Base-by-base conservation (phyloP, 2,329 filamentous ascomycete genomes). In the Fusarium metavorans region DNA sequence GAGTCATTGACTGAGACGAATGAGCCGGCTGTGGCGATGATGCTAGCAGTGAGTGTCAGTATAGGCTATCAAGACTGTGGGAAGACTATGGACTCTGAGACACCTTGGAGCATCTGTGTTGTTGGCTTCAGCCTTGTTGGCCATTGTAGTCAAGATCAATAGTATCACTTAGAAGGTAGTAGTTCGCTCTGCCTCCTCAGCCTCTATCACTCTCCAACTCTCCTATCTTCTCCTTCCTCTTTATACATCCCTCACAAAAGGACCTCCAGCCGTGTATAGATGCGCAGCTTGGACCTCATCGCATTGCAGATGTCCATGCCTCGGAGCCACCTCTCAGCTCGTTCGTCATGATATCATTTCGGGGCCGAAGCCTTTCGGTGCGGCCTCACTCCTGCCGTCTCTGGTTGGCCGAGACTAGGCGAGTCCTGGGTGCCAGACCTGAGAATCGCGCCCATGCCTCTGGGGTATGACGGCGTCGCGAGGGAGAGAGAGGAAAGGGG, bases 341-440 rank as follows among this genome's bases (percentile, higher is more conserved):
- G 30, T 48, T 39, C 34, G 43, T 56, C 56, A 62, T 61, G 59
- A 71, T 70, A 59, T 41, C 57, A 35, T 54, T 23, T 64, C 70
- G 54, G 62, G 59, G 50, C 35, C 37, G 32, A 54, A 37, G 25
- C 61, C 43, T 58, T 34, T 41, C 60, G 5, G 66, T 58, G 45
- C 70, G 39, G 39, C 37, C 54, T 35, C 32, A 27, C 34, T 23
- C 34, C 20, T 35, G 52, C 16, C 16, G 35, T 30, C 43, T 72
- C 62, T 74, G 71, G 71, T 76, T 76, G 73, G 74, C n/a, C 64
- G 62, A 48, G 63, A 18, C 63, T 76, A 76, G 67, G 74, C 71
- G 74, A 76, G 73, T 35, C 20, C 20, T 56, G 27, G 48, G 30
- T 35, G 54, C 5, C 11, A 18, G 57, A 62, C 64, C 64, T 74